Base-by-base conservation (phyloP, 2,329 filamentous ascomycete species). In the Claviceps fusiformis region DNA sequence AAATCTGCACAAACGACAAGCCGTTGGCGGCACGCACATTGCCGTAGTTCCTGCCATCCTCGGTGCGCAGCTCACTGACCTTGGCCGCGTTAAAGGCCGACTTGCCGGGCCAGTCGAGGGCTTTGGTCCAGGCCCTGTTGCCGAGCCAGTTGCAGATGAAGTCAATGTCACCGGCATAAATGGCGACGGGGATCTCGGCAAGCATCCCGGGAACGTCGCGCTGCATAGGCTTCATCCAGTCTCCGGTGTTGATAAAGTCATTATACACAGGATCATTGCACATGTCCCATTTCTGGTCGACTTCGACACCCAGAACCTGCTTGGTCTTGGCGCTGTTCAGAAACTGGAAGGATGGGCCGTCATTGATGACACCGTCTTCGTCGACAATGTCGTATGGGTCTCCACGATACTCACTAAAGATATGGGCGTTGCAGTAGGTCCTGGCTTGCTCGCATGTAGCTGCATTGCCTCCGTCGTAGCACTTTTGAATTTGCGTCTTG, bases 161-260 rank as follows among this genome's bases (percentile, higher is more conserved):
- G 72, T 92, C 87, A 52, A 86, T 86, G 64, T 92, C 87, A 66
- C 88, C 88, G 56, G 87, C 92, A 66, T 97, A 98, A 76, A 98
- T 85, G 58, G 97, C 80, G 55, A 97, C 87, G 43, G 92, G 92
- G 59, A 98, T 95, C 77, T 96, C 74, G 74, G 92, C 83, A 57
- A 98, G 82, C 54, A 97, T 75, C 53, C 79, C 82, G 43, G 91
- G 91, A 5, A 97, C 86, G 35, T 95, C 80, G 58, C 85, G 86
- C 77, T 96, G 89, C 82, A 86, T 95, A 50, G 93, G 92, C 79
- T 93, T 85, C 87, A 96, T 96, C 92, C 92, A 97, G 74, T 98
- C 93, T 67, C 92, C 93, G 55, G 37, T n/a, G 9, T 11, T 39
- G 27, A 96, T 75, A 81, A 98, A 97, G 80, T 95, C 95, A 66